A percentile compares a stretch with the other conserved stretches of the same genome.
phyloP scores from a whole-genome alignment of 2,329 filamentous ascomycete species.

The Didymella glomerata region DNA sequence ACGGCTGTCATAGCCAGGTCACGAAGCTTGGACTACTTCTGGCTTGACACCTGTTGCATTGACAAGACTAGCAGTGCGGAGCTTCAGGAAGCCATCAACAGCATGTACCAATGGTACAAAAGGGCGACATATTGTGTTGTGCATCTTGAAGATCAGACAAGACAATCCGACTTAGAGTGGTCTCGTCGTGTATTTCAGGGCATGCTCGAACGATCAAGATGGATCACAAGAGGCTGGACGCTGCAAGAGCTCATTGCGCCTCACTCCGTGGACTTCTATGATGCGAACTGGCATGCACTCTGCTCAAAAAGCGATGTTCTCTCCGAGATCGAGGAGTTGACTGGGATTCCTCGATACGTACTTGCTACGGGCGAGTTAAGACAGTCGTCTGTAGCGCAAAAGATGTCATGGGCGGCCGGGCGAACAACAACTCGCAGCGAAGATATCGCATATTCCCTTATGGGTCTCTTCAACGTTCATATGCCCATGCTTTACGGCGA shows the following conservation, averaged over 20 bases:
- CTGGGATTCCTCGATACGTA: neutral
- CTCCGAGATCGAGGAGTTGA: neutral
- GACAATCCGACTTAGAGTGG: neutral
- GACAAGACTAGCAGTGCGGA: constrained; percentile 2
- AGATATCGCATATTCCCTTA: neutral
- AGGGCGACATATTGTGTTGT: neutral
- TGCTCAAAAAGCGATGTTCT: neutral
- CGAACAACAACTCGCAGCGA: neutral
- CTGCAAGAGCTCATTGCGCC: constrained; percentile 5
- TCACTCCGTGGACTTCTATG: neutral
- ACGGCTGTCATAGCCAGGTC: neutral
- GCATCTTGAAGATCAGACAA: neutral
- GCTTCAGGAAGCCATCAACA: neutral
- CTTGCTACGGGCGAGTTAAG: neutral
- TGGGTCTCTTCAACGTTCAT: neutral
- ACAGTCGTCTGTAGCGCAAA: neutral
- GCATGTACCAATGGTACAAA: neutral
- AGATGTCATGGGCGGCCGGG: neutral
- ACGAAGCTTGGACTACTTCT: neutral
- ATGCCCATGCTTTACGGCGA: constrained; percentile 4
- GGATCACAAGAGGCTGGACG: constrained; percentile 1
- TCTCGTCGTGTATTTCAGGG: neutral
- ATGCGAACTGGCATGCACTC: neutral
- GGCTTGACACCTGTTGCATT: constrained; percentile 5
- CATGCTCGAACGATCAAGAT: neutral